phyloP scores from a whole-genome alignment of 2,329 filamentous ascomycete species.

The Calonectria pteridis region DNA sequence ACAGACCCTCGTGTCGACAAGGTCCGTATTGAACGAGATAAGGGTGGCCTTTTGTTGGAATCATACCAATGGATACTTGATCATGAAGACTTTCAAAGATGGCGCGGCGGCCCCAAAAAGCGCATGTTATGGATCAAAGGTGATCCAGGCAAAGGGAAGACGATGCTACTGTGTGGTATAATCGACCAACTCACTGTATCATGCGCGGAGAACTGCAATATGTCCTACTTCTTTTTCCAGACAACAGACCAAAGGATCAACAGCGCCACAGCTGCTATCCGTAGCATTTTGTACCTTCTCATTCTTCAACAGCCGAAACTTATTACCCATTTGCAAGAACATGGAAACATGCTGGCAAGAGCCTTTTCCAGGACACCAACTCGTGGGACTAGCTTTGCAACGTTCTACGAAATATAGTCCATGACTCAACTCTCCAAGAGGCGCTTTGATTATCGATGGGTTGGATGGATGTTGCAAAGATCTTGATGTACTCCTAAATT shows the following conservation, averaged over 20 bases:
- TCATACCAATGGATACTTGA: background rate
- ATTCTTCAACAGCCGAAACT: background rate
- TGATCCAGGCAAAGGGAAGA: slow-evolving; percentile 1
- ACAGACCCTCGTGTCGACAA: background rate
- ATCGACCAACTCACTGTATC: background rate
- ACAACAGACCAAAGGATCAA: background rate
- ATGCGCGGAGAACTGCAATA: background rate
- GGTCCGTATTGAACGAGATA: background rate
- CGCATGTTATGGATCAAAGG: slow-evolving; percentile 1
- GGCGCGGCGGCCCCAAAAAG: background rate
- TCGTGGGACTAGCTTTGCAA: background rate
- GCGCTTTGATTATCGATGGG: background rate
- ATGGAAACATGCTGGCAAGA: background rate
- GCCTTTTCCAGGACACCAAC: background rate
- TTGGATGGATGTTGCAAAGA: background rate
- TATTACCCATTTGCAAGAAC: background rate
- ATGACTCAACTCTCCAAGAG: background rate
- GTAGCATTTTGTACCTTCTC: background rate
- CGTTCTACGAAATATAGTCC: background rate
- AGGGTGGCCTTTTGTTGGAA: background rate
- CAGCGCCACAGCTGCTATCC: background rate
- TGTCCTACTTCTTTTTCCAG: background rate
- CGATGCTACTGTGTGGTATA: background rate
- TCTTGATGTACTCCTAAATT: background rate
- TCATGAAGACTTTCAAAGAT: background rate